A percentile compares a stretch with the other conserved stretches of the same genome.
phyloP scores from a whole-genome alignment of 169 alveolate genomes.

The Sarcocystis neurona region DNA sequence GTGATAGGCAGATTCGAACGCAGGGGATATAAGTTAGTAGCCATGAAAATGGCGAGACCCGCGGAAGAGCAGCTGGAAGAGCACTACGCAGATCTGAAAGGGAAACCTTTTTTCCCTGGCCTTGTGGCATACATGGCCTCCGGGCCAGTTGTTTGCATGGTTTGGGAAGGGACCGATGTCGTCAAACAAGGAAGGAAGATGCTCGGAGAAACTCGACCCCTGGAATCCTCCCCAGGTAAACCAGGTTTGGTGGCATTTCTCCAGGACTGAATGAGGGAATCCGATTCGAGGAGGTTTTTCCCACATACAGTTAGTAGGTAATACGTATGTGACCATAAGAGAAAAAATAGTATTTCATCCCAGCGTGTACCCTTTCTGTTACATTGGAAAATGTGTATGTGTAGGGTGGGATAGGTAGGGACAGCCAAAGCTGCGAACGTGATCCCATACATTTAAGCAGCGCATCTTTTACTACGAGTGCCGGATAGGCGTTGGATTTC shows the following conservation, averaged over 20 bases:
- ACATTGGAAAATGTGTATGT: too few relatives aligned
- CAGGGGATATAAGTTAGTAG: slow-evolving; percentile 95
- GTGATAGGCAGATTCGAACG: slow-evolving; percentile 92
- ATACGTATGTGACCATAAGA: too few relatives aligned
- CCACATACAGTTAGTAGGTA: too few relatives aligned
- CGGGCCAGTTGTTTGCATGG: slow-evolving; percentile 98
- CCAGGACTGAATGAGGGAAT: neutral
- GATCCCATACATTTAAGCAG: too few relatives aligned
- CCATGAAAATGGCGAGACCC: slow-evolving; percentile 89
- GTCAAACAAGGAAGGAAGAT: slow-evolving; percentile 93
- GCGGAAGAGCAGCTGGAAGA: slow-evolving; percentile 86
- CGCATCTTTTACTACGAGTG: too few relatives aligned
- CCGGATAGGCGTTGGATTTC: too few relatives aligned
- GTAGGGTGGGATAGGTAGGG: too few relatives aligned
- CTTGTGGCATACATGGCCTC: slow-evolving; percentile 88
- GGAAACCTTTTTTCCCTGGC: slow-evolving; percentile 92
- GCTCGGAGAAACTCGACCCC: slow-evolving; percentile 94
- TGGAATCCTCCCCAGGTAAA: slow-evolving; percentile 49
- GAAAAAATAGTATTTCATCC: too few relatives aligned
- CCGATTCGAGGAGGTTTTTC: too few relatives aligned
- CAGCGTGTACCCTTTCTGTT: too few relatives aligned
- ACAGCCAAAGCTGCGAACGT: too few relatives aligned
- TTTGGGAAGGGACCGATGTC: slow-evolving; percentile 95
- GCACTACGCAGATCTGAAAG: slow-evolving; percentile 94
- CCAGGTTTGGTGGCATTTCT: neutral